Conservation (phyloP, 257 asterid species). For the Avicennia marina region DNA sequence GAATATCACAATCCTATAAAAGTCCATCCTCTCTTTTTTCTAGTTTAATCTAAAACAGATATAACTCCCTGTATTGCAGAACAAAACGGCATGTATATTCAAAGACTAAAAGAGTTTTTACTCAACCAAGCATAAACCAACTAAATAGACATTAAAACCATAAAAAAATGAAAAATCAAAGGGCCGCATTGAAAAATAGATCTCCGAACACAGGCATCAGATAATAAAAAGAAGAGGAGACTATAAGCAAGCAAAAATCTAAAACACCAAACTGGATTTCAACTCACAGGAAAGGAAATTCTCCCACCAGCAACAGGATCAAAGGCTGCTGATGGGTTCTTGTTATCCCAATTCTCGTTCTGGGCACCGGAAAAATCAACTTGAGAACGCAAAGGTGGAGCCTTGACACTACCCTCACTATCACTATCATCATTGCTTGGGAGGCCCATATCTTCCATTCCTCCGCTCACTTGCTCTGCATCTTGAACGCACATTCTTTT, state of each 20-base stretch:
- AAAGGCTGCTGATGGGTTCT: constrained; percentile 16
- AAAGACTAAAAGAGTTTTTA: too few species aligned
- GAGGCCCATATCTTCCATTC: constrained; percentile 46
- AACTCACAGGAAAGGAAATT: constrained; percentile 58
- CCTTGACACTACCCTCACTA: constrained; percentile 23
- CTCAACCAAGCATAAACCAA: too few species aligned
- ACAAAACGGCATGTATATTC: too few species aligned
- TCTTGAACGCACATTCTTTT: constrained; percentile 69
- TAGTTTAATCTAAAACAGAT: too few species aligned
- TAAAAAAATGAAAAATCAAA: too few species aligned
- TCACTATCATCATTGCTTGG: constrained; percentile 28
- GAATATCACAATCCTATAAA: too few species aligned
- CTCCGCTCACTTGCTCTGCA: constrained; percentile 57
- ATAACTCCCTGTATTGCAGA: too few species aligned
- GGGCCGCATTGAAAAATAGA: too few species aligned
- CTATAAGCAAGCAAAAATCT: background rate
- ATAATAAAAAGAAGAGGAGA: background rate
- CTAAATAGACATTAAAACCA: too few species aligned
- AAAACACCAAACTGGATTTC: background rate
- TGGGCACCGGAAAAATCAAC: constrained; percentile 30
- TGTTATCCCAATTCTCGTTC: constrained; percentile 22
- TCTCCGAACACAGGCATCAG: too few species aligned
- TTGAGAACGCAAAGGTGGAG: constrained; percentile 37
- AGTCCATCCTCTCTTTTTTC: too few species aligned
- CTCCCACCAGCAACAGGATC: constrained; percentile 23